Base-by-base conservation (phyloP, 257 asterid genomes). In the Eustoma russellianum region DNA sequence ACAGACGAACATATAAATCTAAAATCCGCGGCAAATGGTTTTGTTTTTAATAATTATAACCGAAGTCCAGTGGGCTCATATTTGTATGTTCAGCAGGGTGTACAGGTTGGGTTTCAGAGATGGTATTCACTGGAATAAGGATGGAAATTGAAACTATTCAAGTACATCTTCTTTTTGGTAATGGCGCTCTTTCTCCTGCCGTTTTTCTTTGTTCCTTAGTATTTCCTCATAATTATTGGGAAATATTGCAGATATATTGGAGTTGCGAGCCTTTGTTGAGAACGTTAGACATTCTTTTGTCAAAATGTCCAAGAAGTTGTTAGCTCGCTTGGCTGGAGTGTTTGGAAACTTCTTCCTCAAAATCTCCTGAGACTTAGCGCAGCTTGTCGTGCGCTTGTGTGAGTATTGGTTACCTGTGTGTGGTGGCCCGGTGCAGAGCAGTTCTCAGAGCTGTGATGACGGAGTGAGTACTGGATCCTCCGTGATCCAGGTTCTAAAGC, bases 161-260 rank as follows among this genome's bases (percentile, higher is more conserved):
- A 46, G 50, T 83, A 48, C 69, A 75, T 71, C 63, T 86, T 48
- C 70, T 76, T 38, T 68, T 86, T 15, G 94, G 97, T 88, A 73
- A 80, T 75, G 40, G 40, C 35, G 55, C 43, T 38, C 1, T 30
- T 30, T 41, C 24, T 41, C 24, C 53, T 38, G 13, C 46, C 14
- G 44, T 10, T 41, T 46, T 52, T 40, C 33, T 33, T 41, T 52
- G 15, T 19, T 17, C 11, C 50, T 28, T 40, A 52, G 18, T 9
- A 56, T 28, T 11, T 56, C 52, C 13, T 16, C 33, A 3, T 33
- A 17, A 51, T 52, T 17, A 33, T n/a, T 16, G 15, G 17, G 3
- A 24, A 49, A 13, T 24, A 8, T 3, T 38, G 48, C 65, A 70
- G 76, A 60, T 64, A 33, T 48, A 17, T 13, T 73, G 66, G 66